Conservation (phyloP, 202 grass and related monocot genomes). For the Musa balbisiana region DNA sequence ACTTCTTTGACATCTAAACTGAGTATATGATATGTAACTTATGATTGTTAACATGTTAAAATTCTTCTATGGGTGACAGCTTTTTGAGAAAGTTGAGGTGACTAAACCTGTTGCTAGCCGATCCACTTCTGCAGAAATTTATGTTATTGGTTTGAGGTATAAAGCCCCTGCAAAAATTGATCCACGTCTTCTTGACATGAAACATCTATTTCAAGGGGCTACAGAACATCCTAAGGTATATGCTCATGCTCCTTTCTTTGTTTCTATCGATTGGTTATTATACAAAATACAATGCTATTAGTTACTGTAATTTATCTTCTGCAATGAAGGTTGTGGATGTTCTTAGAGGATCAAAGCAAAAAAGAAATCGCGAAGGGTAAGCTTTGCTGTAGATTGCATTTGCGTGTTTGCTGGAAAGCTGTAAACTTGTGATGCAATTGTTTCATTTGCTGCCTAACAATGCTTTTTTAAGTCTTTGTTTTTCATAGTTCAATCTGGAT, state of each 20-base stretch:
- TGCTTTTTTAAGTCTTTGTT: neutral
- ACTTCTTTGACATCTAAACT: no score
- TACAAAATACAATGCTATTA: neutral
- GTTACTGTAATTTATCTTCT: neutral
- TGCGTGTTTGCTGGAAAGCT: neutral
- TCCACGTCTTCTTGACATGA: slow-evolving; percentile 83
- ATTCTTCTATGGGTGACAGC: slow-evolving; percentile 29
- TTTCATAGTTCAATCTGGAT: neutral
- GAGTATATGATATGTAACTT: neutral
- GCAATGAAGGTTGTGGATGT: slow-evolving; percentile 50
- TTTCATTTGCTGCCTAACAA: neutral
- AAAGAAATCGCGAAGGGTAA: slow-evolving; percentile 84
- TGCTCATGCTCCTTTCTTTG: neutral
- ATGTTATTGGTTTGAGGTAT: slow-evolving; percentile 70
- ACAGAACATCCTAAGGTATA: slow-evolving; percentile 48
- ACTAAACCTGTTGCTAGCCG: slow-evolving; percentile 84
- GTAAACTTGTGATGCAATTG: neutral
- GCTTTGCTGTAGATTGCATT: neutral
- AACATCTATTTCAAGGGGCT: slow-evolving; percentile 73
- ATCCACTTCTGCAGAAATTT: slow-evolving; percentile 87
- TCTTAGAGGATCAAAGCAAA: slow-evolving; percentile 31
- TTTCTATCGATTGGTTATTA: neutral
- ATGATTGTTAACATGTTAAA: slow-evolving; percentile 19
- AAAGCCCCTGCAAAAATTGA: slow-evolving; percentile 94
- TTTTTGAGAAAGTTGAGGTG: slow-evolving; percentile 84